These are phyloP conservation scores for Tolypocladium capitatum DNA, from an alignment of 2,329 filamentous ascomycete genomes.

Conservation along the genomic window DNA sequence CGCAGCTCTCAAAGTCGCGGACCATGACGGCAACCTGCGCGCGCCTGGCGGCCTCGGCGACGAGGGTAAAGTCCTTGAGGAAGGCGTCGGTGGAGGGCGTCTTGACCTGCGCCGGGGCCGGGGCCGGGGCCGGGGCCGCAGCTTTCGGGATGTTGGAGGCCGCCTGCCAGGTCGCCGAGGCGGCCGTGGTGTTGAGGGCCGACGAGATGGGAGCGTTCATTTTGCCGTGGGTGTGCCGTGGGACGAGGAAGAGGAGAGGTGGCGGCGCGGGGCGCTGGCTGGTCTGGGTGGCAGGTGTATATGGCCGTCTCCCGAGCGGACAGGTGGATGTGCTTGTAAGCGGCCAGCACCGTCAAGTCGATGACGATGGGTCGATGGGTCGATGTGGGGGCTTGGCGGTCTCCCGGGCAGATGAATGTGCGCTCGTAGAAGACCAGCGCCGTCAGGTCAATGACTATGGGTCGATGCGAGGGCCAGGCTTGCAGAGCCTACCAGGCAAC, in stretches of 20 bases:
- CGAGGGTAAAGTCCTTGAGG: conserved; percentile 68
- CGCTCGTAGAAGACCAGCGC: background rate
- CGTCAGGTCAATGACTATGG: background rate
- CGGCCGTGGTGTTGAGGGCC: conserved; percentile 3
- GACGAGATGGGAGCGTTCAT: conserved; percentile 24
- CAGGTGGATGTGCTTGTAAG: too few species aligned
- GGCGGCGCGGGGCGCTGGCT: background rate
- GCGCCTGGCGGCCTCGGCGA: conserved; percentile 85
- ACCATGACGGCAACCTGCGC: conserved; percentile 84
- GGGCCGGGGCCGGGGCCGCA: conserved; percentile 11
- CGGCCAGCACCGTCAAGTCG: too few species aligned
- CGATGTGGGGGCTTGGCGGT: too few species aligned
- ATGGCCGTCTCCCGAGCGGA: too few species aligned
- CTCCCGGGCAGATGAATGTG: too few species aligned
- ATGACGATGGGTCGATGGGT: too few species aligned
- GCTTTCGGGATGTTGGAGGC: conserved; percentile 14
- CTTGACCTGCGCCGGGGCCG: conserved; percentile 16
- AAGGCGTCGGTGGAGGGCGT: conserved; percentile 41
- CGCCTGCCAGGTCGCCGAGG: conserved; percentile 17
- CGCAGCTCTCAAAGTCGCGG: conserved; percentile 68
- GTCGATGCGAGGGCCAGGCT: background rate
- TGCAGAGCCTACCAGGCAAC: background rate
- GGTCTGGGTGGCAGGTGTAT: background rate
- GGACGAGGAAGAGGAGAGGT: background rate
- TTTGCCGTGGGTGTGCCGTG: background rate